Evolutionary conservation across 163 green algal species (phyloP), one percentile per base, ranked within the genome.

Genomic region (Chloromonas sp.): DNA sequence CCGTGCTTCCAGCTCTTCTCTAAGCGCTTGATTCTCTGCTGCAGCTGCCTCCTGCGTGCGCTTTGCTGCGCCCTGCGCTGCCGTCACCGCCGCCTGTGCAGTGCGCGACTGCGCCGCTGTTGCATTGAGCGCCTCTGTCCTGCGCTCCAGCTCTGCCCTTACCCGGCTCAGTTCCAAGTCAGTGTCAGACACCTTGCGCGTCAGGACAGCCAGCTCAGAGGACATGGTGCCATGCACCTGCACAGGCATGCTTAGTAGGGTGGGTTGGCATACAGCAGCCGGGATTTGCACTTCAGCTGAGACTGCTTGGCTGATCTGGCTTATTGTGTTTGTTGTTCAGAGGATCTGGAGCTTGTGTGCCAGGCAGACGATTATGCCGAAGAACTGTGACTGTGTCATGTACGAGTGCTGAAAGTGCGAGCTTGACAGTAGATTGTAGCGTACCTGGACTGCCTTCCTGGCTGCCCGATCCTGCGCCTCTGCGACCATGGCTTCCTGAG

Each of bases 201-300:
- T 11, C 13, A 83, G 80, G 80, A 61, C 80, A 14, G 60, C 61
- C 60, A 83, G 57, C 61, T 83, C 80, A 60, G 80, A 36, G 1
- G 80, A 83, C 80, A 83, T 5, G 60, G 80, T 59, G 1, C 80
- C 80, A 11, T 83, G 80, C n/a, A 83, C 80, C 80, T 83, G 80
- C 78, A 58, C 11, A 11, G 57, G 74, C 74, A 80, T n/a, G 13
- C 5, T 11, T 13, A 58, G 8, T 11, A 60, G 74, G 14, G 74
- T n/a, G 74, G 14, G 74, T n/a, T 57, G 14, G 74, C 36, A 36
- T 36, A 36, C 36, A 36, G 36, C 36, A 36, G 36, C 36, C 36
- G 36, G 36, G 36, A 36, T 36, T 36, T 36, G 36, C 36, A 36
- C 36, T 36, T 36, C 36, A 36, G 36, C 36, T 36, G 36, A 36